These are phyloP conservation scores for Lepiota brunneoincarnata DNA, from an alignment of 768 basidiomycete species.

Conservation along the genomic window DNA sequence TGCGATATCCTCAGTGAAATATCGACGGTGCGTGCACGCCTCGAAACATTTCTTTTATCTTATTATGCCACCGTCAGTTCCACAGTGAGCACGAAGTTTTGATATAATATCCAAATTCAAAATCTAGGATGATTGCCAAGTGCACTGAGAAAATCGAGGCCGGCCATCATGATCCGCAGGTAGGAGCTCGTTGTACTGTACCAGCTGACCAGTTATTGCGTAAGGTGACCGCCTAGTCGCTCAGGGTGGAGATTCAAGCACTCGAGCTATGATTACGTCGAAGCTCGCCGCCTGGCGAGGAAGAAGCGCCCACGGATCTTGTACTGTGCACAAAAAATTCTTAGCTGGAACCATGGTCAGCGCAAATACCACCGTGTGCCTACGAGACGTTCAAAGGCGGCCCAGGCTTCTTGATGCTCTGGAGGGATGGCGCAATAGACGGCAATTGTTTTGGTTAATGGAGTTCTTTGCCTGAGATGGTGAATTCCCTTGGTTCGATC, in stretches of 20 bases:
- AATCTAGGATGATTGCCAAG: too few relatives aligned
- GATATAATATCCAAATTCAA: too few relatives aligned
- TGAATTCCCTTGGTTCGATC: not conserved
- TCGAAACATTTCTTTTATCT: too few relatives aligned
- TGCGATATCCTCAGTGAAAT: too few relatives aligned
- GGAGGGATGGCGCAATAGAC: not conserved
- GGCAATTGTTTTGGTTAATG: not conserved
- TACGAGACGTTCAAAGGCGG: not conserved
- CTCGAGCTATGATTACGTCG: not conserved
- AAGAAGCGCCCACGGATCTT: not conserved
- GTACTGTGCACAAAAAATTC: not conserved
- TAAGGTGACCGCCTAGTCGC: not conserved
- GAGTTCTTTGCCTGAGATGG: slow-evolving; percentile 6
- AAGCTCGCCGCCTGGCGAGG: not conserved
- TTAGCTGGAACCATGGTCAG: not conserved
- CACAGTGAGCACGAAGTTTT: too few relatives aligned
- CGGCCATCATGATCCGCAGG: too few relatives aligned
- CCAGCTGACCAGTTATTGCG: not conserved
- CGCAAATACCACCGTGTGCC: not conserved
- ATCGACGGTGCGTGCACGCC: too few relatives aligned
- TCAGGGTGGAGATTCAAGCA: too few relatives aligned
- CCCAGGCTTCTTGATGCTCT: not conserved
- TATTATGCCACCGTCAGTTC: too few relatives aligned
- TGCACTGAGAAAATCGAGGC: too few relatives aligned
- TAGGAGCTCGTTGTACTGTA: not conserved